A percentile compares a stretch with the other conserved stretches of the same genome.
Evolutionary conservation across 1,284 basidiomycete species (phyloP).

Genomic region (Ceratobasidium sp.): DNA sequence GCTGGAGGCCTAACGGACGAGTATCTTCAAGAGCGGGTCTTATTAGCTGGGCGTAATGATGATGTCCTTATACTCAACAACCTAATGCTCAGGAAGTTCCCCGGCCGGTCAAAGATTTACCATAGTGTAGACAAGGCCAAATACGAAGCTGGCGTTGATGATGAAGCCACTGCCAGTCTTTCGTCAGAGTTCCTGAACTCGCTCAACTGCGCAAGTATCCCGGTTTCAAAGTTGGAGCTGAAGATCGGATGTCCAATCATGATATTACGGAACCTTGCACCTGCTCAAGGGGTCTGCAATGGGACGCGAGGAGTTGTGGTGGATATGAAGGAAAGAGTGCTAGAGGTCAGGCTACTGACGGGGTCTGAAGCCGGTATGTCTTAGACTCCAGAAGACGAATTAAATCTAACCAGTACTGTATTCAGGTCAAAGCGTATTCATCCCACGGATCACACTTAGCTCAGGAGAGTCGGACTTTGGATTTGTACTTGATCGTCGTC

Average conservation of each 20-base stretch:
- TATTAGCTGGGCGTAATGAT: constrained; percentile 58
- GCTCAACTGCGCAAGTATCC: constrained; percentile 55
- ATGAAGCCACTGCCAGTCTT: constrained; percentile 44
- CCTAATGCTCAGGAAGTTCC: constrained; percentile 54
- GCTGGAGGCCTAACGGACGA: constrained; percentile 39
- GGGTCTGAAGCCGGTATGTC: constrained; percentile 54
- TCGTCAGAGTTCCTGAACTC: constrained; percentile 50
- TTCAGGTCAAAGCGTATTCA: constrained; percentile 52
- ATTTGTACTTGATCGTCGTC: constrained; percentile 54
- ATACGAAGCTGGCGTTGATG: constrained; percentile 50
- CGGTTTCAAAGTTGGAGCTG: constrained; percentile 55
- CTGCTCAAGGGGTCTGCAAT: constrained; percentile 59
- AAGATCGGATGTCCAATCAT: constrained; percentile 57
- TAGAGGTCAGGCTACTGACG: constrained; percentile 55
- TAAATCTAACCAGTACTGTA: background rate
- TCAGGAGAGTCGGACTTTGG: constrained; percentile 51
- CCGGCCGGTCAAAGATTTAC: constrained; percentile 53
- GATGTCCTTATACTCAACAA: constrained; percentile 59
- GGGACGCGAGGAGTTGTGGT: constrained; percentile 55
- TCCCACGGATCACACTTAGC: constrained; percentile 55
- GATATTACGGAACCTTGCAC: constrained; percentile 57
- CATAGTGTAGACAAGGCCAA: constrained; percentile 55
- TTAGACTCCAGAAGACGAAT: background rate
- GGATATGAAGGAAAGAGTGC: constrained; percentile 50
- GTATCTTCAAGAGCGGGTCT: constrained; percentile 59